Percentiles rank a stretch among this genome's conserved stretches.
phyloP scores from a whole-genome alignment of 106 monocot genomes.

The Dioscorea zingiberensis region DNA sequence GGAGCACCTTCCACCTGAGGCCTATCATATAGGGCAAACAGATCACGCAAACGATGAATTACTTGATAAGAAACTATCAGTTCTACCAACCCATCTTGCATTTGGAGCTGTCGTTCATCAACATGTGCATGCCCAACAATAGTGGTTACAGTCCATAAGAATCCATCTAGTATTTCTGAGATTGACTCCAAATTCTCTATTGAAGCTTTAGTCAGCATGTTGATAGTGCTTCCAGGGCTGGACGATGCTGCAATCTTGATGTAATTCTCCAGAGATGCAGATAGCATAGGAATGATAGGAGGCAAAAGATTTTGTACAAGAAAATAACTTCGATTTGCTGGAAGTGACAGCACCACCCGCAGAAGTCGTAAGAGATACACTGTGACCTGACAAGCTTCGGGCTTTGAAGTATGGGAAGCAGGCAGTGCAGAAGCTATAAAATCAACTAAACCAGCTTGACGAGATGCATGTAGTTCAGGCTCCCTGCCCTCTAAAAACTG shows the following conservation, averaged over 20 bases:
- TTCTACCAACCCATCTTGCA: conserved; percentile 80
- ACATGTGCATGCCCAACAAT: conserved; percentile 57
- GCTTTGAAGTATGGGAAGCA: conserved; percentile 89
- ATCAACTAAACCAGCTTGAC: conserved; percentile 90
- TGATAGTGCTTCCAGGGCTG: conserved; percentile 37
- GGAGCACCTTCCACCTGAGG: conserved; percentile 94
- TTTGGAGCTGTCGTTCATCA: conserved; percentile 74
- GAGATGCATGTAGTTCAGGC: conserved; percentile 77
- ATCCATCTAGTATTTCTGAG: conserved; percentile 71
- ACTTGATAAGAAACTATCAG: conserved; percentile 87
- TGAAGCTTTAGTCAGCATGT: conserved; percentile 38
- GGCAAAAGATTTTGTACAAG: conserved; percentile 92
- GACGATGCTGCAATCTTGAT: conserved; percentile 91
- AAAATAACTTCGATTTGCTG: conserved; percentile 82
- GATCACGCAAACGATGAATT: conserved; percentile 84
- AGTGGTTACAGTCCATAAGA: conserved; percentile 64
- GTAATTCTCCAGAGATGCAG: conserved; percentile 88
- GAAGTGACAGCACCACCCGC: conserved; percentile 57
- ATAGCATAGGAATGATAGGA: conserved; percentile 90
- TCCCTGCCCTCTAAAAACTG: conserved; percentile 96
- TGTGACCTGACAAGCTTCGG: conserved; percentile 89
- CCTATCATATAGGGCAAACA: conserved; percentile 92
- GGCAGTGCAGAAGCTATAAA: conserved; percentile 86
- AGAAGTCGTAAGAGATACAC: conserved; percentile 63
- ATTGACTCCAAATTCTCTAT: conserved; percentile 71